A percentile compares a stretch with the other conserved stretches of the same genome.
Conservation (phyloP, 768 basidiomycete genomes). For the Kwoniella botswanensis region DNA sequence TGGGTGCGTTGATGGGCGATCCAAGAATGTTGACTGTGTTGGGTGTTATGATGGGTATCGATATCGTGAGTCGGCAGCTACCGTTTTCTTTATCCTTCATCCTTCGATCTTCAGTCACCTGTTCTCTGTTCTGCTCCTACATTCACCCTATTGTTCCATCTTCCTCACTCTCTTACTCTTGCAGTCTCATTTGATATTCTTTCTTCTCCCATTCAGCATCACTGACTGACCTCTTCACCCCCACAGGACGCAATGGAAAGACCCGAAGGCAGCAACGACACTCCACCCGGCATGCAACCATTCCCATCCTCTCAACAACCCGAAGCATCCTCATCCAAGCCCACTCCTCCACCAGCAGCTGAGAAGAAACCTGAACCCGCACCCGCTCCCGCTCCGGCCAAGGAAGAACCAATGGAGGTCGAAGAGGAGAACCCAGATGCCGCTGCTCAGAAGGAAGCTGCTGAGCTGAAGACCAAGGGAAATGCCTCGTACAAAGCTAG, state of each 20-base stretch:
- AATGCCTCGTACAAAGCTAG: slow-evolving; percentile 83
- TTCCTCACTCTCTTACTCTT: too few relatives aligned
- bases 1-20: slow-evolving; percentile 69
- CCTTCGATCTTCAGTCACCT: neutral
- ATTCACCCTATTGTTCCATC: too few relatives aligned
- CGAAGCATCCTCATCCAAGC: slow-evolving; percentile 57
- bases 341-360: slow-evolving; percentile 53
- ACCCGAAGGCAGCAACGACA: slow-evolving; percentile 80
- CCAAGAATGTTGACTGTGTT: slow-evolving; percentile 85
- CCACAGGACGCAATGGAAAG: slow-evolving; percentile 72
- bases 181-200: too few relatives aligned
- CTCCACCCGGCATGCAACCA: slow-evolving; percentile 65
- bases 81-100: slow-evolving; percentile 65
- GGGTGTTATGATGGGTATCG: slow-evolving; percentile 89
- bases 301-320: slow-evolving; percentile 31
- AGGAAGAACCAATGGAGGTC: slow-evolving; percentile 58
- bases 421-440: slow-evolving; percentile 71
- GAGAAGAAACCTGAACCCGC: slow-evolving; percentile 54
- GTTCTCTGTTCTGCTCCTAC: neutral
- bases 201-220: too few relatives aligned
- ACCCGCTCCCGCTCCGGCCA: slow-evolving; percentile 42
- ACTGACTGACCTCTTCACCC: too few relatives aligned
- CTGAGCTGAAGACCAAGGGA: slow-evolving; percentile 78
- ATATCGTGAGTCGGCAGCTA: slow-evolving; percentile 66
- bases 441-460: slow-evolving; percentile 74